Evolutionary conservation across 768 basidiomycete species (phyloP), one percentile per base, ranked within the genome.

Genomic region (Harrya chromipes): DNA sequence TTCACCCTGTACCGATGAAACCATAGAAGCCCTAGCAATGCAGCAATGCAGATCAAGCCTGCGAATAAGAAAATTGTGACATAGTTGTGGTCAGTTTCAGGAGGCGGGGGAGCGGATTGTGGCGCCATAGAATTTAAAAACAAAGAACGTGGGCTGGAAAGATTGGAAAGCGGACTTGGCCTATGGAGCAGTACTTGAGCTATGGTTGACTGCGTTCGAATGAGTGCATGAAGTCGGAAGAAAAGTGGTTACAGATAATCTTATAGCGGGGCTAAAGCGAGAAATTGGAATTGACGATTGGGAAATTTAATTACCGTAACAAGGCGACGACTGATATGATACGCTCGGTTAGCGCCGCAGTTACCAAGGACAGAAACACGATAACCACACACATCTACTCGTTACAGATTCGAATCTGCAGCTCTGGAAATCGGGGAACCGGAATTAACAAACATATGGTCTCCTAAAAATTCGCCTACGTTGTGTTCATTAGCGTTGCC

Each of bases 21-120:
- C 57, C 35, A 81, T 51, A 35, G 60, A 68, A 63, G 26, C 23
- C 24, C 77, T 43, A 20, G 72, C 47, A 36, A 78, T 63, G 24
- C 71, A 39, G 49, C 16, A 19, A 50, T 0, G n/a, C 36, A 17
- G 31, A 63, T 8, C 20, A 49, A 29, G 12, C 49, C 57, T 0
- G 38, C 60, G 11, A 54, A 40, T 4, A 72, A 67, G 57, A 85
- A 74, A 6, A 79, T 84, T 46, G 67, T 77, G 41, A 84, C 75
- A 56, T 75, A 72, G 19, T 73, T 61, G 6, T 74, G 65, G 39
- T 51, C 55, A 7, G 49, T 23, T 17, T 11, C 40, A 48, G 41
- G 14, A 14, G 39, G n/a, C 27, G 34, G 37, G 21, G 49, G 36
- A 19, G 41, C 12, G 6, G 21, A 16, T 11, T 35, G 19, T 20